Base-by-base conservation (phyloP, 2,329 filamentous ascomycete species). In the Arthrocladium fulminans region DNA sequence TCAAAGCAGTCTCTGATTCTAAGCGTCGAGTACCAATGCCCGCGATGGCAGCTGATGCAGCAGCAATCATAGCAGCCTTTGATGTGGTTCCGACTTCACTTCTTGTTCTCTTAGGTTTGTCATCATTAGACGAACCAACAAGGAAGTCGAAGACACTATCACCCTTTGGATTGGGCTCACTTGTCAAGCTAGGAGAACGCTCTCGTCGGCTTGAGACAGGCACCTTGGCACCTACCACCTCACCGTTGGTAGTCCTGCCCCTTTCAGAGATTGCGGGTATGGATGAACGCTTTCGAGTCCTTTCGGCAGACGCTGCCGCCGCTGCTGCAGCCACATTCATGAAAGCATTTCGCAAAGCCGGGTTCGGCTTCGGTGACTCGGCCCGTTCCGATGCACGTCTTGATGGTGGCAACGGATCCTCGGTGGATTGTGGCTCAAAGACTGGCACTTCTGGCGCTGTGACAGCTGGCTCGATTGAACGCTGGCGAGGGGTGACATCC, bases 51-150 rank as follows among this genome's bases (percentile, higher is more conserved):
- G 48, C 48, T 12, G 49, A 39, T 7, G 41, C 45, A 30, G 45
- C 49, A n/a, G 41, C 45, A 23, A 47, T 41, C 32, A 51, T 38
- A 12, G 45, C 49, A 22, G 19, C 24, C 15, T 49, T 52, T 12
- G 27, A 23, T 12, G 19, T 37, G 22, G 22, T 19, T 1, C 50
- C 56, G 23, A 51, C 29, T 23, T 55, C 54, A 30, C 48, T 52
- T 35, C 49, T 52, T 9, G 32, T 29, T 51, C 47, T 22, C 34
- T 40, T 49, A 15, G 39, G 39, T 4, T 9, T 29, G 46, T 50
- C 30, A 45, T 50, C 30, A 13, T n/a, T 9, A n/a, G 15, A 20
- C 9, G 41, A 32, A 19, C 24, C 22, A 17, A 15, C 41, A 20
- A 20, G 24, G 12, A 32, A 30, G n/a, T 30, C 41, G 17, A 20